Percentiles rank a stretch among this genome's conserved stretches.
phyloP scores from a whole-genome alignment of 2,329 filamentous ascomycete genomes.

The Thielaviopsis ethacetica region DNA sequence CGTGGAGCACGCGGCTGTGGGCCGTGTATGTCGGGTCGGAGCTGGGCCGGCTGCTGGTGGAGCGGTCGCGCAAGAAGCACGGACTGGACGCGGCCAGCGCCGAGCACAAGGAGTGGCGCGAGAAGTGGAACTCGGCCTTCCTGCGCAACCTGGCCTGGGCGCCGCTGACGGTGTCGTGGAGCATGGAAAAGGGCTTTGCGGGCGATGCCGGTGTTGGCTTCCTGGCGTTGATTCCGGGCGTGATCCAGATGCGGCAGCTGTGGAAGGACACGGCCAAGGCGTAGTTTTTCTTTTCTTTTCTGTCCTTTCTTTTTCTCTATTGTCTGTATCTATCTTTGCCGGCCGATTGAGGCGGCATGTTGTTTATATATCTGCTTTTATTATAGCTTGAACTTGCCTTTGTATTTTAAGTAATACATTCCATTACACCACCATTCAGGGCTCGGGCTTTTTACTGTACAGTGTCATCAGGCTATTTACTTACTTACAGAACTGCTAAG shows the following conservation, averaged over 20 bases:
- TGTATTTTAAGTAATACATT: neutral
- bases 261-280: constrained; percentile 20
- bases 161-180: constrained; percentile 74
- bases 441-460: too few species aligned
- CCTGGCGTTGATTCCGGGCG: constrained; percentile 22
- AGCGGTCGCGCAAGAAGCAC: constrained; percentile 24
- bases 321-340: neutral
- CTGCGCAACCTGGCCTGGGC: constrained; percentile 59
- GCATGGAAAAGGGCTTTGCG: constrained; percentile 43
- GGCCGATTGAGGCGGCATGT: too few species aligned
- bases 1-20: constrained; percentile 71
- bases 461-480: too few species aligned
- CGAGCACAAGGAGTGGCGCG: constrained; percentile 29
- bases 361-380: neutral
- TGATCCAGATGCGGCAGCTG: constrained; percentile 23
- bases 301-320: neutral
- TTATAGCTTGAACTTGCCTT: neutral
- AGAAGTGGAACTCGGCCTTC: constrained; percentile 48
- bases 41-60: constrained; percentile 44
- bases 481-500: too few species aligned
- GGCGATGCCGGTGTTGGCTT: constrained; percentile 19
- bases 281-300: neutral
- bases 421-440: too few species aligned
- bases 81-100: constrained; percentile 19
- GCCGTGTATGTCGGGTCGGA: constrained; percentile 62